These are phyloP conservation scores for Xylaria sp. DNA, from an alignment of 2,329 filamentous ascomycete species.

Conservation along the genomic window DNA sequence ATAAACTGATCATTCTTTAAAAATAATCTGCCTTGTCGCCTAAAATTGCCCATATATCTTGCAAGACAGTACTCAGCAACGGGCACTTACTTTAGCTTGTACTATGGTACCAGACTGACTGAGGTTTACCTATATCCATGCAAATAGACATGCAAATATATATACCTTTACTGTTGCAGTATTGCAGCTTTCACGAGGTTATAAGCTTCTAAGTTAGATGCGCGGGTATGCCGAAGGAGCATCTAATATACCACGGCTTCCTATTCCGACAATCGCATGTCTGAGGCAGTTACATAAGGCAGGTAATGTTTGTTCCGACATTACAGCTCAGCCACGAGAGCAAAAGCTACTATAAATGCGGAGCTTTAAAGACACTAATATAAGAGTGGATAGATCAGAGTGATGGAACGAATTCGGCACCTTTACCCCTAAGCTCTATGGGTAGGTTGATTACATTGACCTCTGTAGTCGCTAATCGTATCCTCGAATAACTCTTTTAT, in stretches of 20 bases:
- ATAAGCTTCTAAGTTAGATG: not conserved
- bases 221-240: not conserved
- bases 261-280: not conserved
- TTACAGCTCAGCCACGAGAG: not conserved
- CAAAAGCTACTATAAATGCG: not conserved
- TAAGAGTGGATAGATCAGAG: not conserved
- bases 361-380: constrained; percentile 1
- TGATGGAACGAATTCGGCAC: not conserved
- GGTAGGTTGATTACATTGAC: not conserved
- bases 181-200: too few species aligned
- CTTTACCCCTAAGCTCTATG: not conserved
- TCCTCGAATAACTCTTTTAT: not conserved
- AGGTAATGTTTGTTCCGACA: not conserved
- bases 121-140: not conserved
- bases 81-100: too few species aligned
- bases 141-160: not conserved
- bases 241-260: not conserved
- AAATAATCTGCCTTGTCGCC: not conserved
- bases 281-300: not conserved
- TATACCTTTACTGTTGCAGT: too few species aligned
- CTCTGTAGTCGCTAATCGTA: too few species aligned
- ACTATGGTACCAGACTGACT: not conserved
- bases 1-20: too few species aligned
- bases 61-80: too few species aligned
- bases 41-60: not conserved